These are phyloP conservation scores for Nakaseomyces nivariensis DNA, from an alignment of 1,139 yeast genomes.

Conservation along the genomic window DNA sequence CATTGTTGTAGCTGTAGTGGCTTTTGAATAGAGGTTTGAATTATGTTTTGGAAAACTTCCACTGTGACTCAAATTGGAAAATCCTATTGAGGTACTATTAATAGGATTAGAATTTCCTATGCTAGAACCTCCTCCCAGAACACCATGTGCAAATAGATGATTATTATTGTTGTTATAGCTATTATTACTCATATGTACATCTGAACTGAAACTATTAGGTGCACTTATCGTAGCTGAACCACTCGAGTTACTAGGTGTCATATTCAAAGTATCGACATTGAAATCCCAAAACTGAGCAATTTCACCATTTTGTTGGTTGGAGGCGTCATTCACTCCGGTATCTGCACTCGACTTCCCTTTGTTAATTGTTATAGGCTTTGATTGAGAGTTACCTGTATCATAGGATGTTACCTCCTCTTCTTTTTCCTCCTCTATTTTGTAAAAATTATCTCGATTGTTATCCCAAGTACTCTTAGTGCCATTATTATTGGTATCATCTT, in stretches of 20 bases:
- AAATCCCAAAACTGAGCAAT: conserved; percentile 31
- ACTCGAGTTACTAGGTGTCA: conserved; percentile 29
- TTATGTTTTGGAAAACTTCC: conserved; percentile 1
- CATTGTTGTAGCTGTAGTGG: neutral
- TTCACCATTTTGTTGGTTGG: conserved; percentile 30
- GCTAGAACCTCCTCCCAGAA: neutral
- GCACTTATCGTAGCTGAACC: conserved; percentile 31
- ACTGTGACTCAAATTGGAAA: neutral
- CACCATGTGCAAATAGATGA: conserved; percentile 4
- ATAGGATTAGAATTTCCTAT: conserved; percentile 2
- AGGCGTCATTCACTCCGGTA: neutral
- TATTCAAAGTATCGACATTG: conserved; percentile 27
- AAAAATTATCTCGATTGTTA: neutral
- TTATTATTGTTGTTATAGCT: conserved; percentile 1
- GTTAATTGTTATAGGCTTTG: conserved; percentile 19
- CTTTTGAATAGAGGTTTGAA: neutral
- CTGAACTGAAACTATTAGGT: conserved; percentile 27
- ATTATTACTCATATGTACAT: conserved; percentile 6
- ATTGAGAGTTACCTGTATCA: neutral
- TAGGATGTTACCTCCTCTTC: neutral
- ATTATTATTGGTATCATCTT: neutral
- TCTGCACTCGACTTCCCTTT: neutral
- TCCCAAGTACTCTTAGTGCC: neutral
- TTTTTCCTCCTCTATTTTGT: neutral
- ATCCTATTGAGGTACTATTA: neutral